Base-by-base conservation (phyloP, 2,329 filamentous ascomycete genomes). In the Lecanicillium sp. region DNA sequence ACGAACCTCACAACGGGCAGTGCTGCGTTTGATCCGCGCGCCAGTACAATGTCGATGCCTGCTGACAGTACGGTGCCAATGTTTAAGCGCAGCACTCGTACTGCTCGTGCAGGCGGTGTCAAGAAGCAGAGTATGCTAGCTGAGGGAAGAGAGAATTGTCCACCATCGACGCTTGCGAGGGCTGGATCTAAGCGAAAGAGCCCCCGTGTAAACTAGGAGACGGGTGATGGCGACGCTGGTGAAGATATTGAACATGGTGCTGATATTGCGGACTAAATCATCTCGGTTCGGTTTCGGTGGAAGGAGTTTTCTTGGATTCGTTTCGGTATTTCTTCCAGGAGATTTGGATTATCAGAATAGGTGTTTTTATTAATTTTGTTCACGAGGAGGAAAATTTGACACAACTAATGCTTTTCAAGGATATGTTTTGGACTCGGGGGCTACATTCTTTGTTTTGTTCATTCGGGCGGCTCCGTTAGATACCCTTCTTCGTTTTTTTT, bases 81-180 rank as follows among this genome's bases (percentile, higher is more conserved):
- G 20, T 57, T 68, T 45, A 75, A 73, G 61, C 67, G 65, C 40
- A 65, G 59, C 46, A 57, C 48, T 27, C 55, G 57, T 41, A 50
- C 22, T n/a, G 35, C 29, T 20, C 33, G 48, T 25, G 51, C 54
- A 43, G 51, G 54, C 7, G 57, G 55, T 29, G 62, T 58, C 39
- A 60, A 57, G 44, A 59, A 56, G 48, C 50, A 46, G 29, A 48
- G 53, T 12, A 44, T 56, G 22, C 43, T 58, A 31, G 53, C 54
- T 1, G 69, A 73, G 34, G 73, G 71, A 6, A 56, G 68, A 31
- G 73, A 77, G 55, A 77, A 77, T 42, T 44, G 71, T 41, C 65
- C 69, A 28, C 62, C 62, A 12, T 27, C 36, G 15, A 12, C 33
- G 25, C 35, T 37, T 2, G 29, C 40, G 28, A 33, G 29, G 35